Evolutionary conservation across 108 stramenopile species (phyloP), one percentile per base, ranked within the genome.

Genomic region (Skeletonema costatum): DNA sequence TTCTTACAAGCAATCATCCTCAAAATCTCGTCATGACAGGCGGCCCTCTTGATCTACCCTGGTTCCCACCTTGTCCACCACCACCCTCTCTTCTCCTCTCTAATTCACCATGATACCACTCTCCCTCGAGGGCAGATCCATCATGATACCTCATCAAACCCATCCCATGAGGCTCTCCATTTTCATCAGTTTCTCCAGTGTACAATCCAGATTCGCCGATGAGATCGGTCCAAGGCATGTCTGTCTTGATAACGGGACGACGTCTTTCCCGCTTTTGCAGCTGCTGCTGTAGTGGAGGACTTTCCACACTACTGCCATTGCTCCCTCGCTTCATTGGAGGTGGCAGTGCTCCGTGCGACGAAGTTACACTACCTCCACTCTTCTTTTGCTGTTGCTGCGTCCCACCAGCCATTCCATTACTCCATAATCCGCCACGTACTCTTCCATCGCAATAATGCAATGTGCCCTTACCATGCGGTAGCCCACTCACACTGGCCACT

Each of bases 381-480:
- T 14, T 48, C 46, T 48, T 2, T n/a, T 48, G 46, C 12, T 48
- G 46, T 14, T 48, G 46, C 16, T 2, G 46, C 13, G 16, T 48
- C 46, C 16, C 46, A 16, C 32, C 65, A 9, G 64, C 65, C 56
- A 66, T 32, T 6, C 81, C 81, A 64, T 82, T 76, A 46, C 75
- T 76, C 81, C 81, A 82, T 14, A 60, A 44, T 13, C 75, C 81
- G 31, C 44, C 74, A 3, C 67, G 53, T 16, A 76, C 51, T 25
- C 75, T 63, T 30, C 81, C 81, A 72, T 82, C 75, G n/a, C 71
- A 72, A 59, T 84, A 82, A 62, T 82, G 75, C 71, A 82, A 63
- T 13, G 67, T 62, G n/a, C 60, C 66, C 51, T 75, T 68, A 60
- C 93, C 93, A 79, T 92, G 88, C 0, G 93, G 93, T 84, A 90